These are phyloP conservation scores for Picea mariana DNA, from an alignment of 83 land plant species.

Conservation along the genomic window DNA sequence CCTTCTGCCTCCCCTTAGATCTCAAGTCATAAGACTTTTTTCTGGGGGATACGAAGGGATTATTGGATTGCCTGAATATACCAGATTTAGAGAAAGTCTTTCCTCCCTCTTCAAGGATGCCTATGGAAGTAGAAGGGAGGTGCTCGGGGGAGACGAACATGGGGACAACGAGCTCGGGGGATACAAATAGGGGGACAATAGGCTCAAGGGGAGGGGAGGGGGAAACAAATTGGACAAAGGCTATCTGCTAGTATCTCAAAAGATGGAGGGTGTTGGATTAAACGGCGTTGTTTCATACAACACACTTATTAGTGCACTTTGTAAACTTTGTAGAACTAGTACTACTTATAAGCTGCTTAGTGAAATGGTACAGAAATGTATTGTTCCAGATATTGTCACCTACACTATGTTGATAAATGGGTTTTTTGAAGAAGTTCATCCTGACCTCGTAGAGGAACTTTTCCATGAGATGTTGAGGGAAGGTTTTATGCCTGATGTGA, in stretches of 20 bases:
- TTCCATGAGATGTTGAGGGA: constrained; percentile 43
- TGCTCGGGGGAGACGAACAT: constrained; percentile 36
- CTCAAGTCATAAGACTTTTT: constrained; percentile 51
- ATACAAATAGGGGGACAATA: too few relatives aligned
- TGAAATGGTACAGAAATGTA: constrained; percentile 49
- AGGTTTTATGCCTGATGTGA: constrained; percentile 39
- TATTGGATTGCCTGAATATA: too few relatives aligned
- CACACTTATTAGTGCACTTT: constrained; percentile 52
- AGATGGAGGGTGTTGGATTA: constrained; percentile 46
- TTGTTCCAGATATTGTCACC: constrained; percentile 50
- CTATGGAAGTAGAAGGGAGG: constrained; percentile 35
- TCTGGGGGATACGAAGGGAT: constrained; percentile 16
- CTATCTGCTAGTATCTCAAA: constrained; percentile 26
- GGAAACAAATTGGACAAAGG: constrained; percentile 46
- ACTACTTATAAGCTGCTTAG: constrained; percentile 45
- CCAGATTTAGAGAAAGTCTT: too few relatives aligned
- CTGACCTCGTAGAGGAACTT: constrained; percentile 40
- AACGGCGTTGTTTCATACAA: constrained; percentile 55
- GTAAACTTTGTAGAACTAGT: constrained; percentile 24
- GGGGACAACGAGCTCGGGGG: constrained; percentile 48
- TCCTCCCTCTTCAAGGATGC: constrained; percentile 36
- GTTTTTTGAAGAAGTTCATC: constrained; percentile 40
- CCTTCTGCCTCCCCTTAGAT: constrained; percentile 61
- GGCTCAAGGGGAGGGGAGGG: constrained; percentile 54
- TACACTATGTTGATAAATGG: constrained; percentile 51